phyloP scores from a whole-genome alignment of 192 early-diverging fungal genomes.

The Gigaspora rosea region DNA sequence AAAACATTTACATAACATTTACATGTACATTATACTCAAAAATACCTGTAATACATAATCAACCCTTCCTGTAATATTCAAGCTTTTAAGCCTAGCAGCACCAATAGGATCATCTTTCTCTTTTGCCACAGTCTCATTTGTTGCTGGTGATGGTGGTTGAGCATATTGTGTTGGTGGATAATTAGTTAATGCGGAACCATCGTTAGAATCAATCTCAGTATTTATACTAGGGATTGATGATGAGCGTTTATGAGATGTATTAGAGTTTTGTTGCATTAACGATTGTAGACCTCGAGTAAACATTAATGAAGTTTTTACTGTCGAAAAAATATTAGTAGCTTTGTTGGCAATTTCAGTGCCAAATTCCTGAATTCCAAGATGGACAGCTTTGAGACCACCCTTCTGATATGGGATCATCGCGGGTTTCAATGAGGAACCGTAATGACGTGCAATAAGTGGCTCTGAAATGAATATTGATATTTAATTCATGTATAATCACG shows the following conservation, averaged over 20 bases:
- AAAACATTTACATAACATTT: conserved; percentile 46
- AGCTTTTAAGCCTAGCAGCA: conserved; percentile 41
- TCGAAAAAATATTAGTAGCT: conserved; percentile 67
- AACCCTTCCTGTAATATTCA: conserved; percentile 53
- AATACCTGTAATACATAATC: conserved; percentile 57
- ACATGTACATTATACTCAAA: conserved; percentile 36
- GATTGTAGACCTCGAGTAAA: conserved; percentile 35
- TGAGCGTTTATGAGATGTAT: conserved; percentile 1
- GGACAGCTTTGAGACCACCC: conserved; percentile 71
- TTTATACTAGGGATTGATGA: neutral
- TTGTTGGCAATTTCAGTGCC: conserved; percentile 66
- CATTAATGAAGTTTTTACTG: conserved; percentile 50
- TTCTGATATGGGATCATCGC: conserved; percentile 78
- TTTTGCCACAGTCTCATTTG: conserved; percentile 18
- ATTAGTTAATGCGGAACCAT: conserved; percentile 23
- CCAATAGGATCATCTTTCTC: conserved; percentile 20
- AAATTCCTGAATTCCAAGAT: conserved; percentile 70
- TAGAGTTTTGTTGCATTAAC: conserved; percentile 9
- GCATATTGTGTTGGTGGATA: conserved; percentile 28
- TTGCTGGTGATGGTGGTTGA: conserved; percentile 27
- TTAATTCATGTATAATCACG: neutral
- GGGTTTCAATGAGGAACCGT: conserved; percentile 63
- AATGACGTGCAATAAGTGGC: conserved; percentile 65
- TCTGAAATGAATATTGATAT: conserved; percentile 41
- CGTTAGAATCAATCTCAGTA: neutral